Conservation (phyloP, 2,329 filamentous ascomycete species). For the Pyrenophora teres region DNA sequence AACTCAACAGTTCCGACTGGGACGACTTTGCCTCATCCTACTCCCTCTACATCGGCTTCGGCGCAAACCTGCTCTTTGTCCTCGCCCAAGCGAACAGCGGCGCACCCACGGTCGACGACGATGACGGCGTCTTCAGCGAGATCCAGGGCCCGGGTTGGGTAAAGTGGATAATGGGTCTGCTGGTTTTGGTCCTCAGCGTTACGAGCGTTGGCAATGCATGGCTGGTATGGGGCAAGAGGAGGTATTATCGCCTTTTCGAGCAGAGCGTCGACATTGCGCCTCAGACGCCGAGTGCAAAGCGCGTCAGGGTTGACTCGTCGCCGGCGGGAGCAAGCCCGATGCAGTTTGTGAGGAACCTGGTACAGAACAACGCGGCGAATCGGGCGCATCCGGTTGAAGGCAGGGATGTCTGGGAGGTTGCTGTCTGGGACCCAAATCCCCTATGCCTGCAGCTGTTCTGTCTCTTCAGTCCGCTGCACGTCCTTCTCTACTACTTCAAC, state of each 20-base stretch:
- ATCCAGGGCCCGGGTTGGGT: conserved; percentile 63
- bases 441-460: conserved; percentile 82
- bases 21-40: conserved; percentile 75
- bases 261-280: conserved; percentile 76
- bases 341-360: conserved; percentile 71
- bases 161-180: conserved; percentile 66
- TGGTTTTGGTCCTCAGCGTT: conserved; percentile 70
- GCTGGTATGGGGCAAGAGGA: conserved; percentile 79
- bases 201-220: conserved; percentile 76
- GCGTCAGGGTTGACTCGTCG: conserved; percentile 86
- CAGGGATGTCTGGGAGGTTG: conserved; percentile 91
- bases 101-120: conserved; percentile 52
- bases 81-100: conserved; percentile 79
- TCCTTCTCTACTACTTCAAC: conserved; percentile 87
- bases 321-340: conserved; percentile 79
- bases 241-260: conserved; percentile 91
- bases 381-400: conserved; percentile 81
- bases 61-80: conserved; percentile 78
- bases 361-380: conserved; percentile 72
- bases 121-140: conserved; percentile 81
- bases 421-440: conserved; percentile 90
- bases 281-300: conserved; percentile 81
- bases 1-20: conserved; percentile 89
- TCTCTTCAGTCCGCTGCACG: conserved; percentile 89
- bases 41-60: conserved; percentile 75